A percentile compares a stretch with the other conserved stretches of the same genome.
Conservation (phyloP, 306 rosid species). For the Betula pendula region DNA sequence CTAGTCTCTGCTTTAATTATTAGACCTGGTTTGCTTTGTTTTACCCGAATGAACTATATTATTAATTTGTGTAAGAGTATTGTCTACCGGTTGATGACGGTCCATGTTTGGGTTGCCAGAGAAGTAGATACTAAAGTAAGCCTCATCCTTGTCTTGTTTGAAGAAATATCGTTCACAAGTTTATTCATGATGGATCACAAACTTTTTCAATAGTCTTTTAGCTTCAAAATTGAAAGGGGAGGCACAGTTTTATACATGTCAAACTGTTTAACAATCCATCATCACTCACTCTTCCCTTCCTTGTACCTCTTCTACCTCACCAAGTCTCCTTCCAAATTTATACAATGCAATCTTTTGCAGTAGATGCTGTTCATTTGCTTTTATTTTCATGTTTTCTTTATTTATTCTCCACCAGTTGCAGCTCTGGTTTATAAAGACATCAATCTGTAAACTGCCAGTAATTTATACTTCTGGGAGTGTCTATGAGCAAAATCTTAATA, state of each 20-base stretch:
- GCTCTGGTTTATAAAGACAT: not conserved
- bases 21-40: slow-evolving; percentile 7
- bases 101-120: too few relatives aligned
- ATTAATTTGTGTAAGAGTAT: too few relatives aligned
- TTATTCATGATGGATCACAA: too few relatives aligned
- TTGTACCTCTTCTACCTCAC: not conserved
- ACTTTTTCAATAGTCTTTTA: too few relatives aligned
- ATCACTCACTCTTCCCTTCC: not conserved
- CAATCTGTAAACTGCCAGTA: slow-evolving; percentile 16
- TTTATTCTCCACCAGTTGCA: slow-evolving; percentile 3
- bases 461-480: slow-evolving; percentile 33
- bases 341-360: slow-evolving; percentile 14
- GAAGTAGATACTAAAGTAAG: too few relatives aligned
- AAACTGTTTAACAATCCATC: not conserved
- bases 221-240: too few relatives aligned
- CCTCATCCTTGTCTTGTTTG: too few relatives aligned
- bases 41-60: not conserved
- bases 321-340: not conserved
- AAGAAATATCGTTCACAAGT: too few relatives aligned
- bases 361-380: slow-evolving; percentile 19
- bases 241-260: not conserved
- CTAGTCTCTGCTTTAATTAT: not conserved
- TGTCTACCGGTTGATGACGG: too few relatives aligned
- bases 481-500: slow-evolving; percentile 30
- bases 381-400: slow-evolving; percentile 1